A percentile compares a stretch with the other conserved stretches of the same genome.
Evolutionary conservation across 2,329 filamentous ascomycete species (phyloP).

Genomic region (Xylaria polymorpha): DNA sequence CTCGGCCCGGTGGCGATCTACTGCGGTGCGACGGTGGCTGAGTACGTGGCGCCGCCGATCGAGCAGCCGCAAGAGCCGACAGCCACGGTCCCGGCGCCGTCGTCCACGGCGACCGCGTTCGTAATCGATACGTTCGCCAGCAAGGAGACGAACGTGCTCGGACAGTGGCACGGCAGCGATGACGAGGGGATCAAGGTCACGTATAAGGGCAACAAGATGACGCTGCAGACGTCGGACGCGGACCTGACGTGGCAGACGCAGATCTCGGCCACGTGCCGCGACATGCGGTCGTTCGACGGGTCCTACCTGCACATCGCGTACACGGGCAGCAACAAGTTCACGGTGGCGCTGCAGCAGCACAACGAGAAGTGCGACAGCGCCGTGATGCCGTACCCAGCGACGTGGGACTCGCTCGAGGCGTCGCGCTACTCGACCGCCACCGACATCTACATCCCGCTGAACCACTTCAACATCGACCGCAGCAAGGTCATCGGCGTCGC

Average conservation of each 20-base stretch:
- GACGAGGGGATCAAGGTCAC: slow-evolving; percentile 64
- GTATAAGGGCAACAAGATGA: slow-evolving; percentile 63
- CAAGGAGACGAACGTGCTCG: slow-evolving; percentile 66
- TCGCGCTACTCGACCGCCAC: slow-evolving; percentile 64
- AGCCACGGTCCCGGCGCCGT: slow-evolving; percentile 62
- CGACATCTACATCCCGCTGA: slow-evolving; percentile 74
- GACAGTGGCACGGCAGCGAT: slow-evolving; percentile 74
- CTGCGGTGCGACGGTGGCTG: slow-evolving; percentile 62
- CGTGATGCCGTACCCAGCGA: slow-evolving; percentile 71
- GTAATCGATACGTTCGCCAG: slow-evolving; percentile 72
- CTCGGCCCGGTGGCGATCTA: slow-evolving; percentile 69
- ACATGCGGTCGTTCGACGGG: slow-evolving; percentile 64
- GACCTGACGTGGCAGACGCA: slow-evolving; percentile 72
- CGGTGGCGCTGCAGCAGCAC: slow-evolving; percentile 73
- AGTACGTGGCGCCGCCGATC: slow-evolving; percentile 60
- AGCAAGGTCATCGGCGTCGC: slow-evolving; percentile 67
- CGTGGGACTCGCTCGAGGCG: slow-evolving; percentile 75
- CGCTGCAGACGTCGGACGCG: slow-evolving; percentile 67
- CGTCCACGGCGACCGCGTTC: slow-evolving; percentile 60
- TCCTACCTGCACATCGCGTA: slow-evolving; percentile 74
- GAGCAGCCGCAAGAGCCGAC: slow-evolving; percentile 56
- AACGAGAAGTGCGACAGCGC: slow-evolving; percentile 68
- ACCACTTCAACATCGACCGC: slow-evolving; percentile 72
- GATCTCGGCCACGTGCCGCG: slow-evolving; percentile 65
- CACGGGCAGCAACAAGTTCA: slow-evolving; percentile 71